Percentiles rank a stretch among this genome's conserved stretches.
phyloP scores from a whole-genome alignment of 441 rosid species.

The Manihot esculenta region DNA sequence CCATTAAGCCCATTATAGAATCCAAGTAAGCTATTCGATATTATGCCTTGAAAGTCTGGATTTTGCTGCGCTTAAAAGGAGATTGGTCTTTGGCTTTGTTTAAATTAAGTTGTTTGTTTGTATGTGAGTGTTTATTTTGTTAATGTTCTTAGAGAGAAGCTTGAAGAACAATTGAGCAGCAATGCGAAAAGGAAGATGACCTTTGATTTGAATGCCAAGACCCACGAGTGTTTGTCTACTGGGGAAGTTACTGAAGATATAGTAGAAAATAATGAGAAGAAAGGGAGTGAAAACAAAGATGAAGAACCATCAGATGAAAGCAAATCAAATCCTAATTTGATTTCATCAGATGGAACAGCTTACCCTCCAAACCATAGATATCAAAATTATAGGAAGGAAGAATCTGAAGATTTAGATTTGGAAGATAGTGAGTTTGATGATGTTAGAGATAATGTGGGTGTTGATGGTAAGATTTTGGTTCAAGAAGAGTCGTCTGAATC shows the following conservation, averaged over 20 bases:
- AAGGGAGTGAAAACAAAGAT: constrained; percentile 11
- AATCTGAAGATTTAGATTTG: constrained; percentile 25
- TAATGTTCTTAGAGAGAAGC: constrained; percentile 27
- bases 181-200: constrained; percentile 52
- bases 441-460: constrained; percentile 14
- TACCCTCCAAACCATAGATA: constrained; percentile 33
- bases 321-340: constrained; percentile 14
- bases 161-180: constrained; percentile 39
- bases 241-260: constrained; percentile 27
- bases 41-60: background rate
- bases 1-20: constrained; percentile 20
- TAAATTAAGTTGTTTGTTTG: background rate
- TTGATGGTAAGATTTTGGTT: constrained; percentile 16
- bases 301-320: constrained; percentile 22
- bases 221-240: constrained; percentile 36
- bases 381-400: constrained; percentile 29
- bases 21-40: constrained; percentile 29
- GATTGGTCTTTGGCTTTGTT: background rate
- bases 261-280: constrained; percentile 16
- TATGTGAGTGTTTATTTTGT: background rate
- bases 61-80: background rate
- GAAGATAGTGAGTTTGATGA: constrained; percentile 23
- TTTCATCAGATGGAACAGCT: constrained; percentile 31
- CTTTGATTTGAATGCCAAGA: constrained; percentile 51
- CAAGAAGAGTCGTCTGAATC: constrained; percentile 60